Conservation (phyloP, 805 yeast genomes). For the Candida caryicola region DNA sequence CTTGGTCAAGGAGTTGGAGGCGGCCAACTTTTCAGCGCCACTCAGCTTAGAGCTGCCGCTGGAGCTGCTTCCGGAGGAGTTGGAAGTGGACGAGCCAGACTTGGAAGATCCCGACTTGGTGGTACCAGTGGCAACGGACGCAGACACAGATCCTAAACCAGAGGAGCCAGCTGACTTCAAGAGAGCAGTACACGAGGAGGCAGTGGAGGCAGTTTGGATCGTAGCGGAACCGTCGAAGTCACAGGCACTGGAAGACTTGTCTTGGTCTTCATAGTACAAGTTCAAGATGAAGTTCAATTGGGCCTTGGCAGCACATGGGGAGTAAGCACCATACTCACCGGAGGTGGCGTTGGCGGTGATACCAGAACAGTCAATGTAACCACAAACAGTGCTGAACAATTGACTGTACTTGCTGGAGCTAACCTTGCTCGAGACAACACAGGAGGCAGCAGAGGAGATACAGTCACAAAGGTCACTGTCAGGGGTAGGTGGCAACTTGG, state of each 20-base stretch:
- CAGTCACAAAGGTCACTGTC: slow-evolving; percentile 36
- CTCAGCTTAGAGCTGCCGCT: slow-evolving; percentile 11
- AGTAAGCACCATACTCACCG: slow-evolving; percentile 42
- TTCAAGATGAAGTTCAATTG: slow-evolving; percentile 39
- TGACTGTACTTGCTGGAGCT: slow-evolving; percentile 30
- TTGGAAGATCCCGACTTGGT: slow-evolving; percentile 24
- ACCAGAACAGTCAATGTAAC: slow-evolving; percentile 34
- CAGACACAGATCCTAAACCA: slow-evolving; percentile 60
- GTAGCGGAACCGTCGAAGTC: slow-evolving; percentile 40
- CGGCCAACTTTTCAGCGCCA: slow-evolving; percentile 15
- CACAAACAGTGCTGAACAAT: slow-evolving; percentile 36
- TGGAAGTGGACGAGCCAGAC: slow-evolving; percentile 21
- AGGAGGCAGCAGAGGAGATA: slow-evolving; percentile 29
- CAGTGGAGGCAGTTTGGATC: slow-evolving; percentile 46
- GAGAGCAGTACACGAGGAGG: slow-evolving; percentile 53
- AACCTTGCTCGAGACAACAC: slow-evolving; percentile 33
- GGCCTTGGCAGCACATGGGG: slow-evolving; percentile 35
- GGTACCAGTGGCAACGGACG: slow-evolving; percentile 31
- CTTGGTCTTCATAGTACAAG: slow-evolving; percentile 35
- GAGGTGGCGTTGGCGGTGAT: slow-evolving; percentile 36
- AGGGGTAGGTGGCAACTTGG: slow-evolving; percentile 45
- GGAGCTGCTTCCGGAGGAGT: slow-evolving; percentile 4
- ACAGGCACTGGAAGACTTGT: slow-evolving; percentile 29
- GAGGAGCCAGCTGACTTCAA: slow-evolving; percentile 64
- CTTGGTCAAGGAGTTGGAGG: slow-evolving; percentile 18